Evolutionary conservation across 75 land plant species (phyloP), one percentile per base, ranked within the genome.

Genomic region (Chamaecyparis obtusa): DNA sequence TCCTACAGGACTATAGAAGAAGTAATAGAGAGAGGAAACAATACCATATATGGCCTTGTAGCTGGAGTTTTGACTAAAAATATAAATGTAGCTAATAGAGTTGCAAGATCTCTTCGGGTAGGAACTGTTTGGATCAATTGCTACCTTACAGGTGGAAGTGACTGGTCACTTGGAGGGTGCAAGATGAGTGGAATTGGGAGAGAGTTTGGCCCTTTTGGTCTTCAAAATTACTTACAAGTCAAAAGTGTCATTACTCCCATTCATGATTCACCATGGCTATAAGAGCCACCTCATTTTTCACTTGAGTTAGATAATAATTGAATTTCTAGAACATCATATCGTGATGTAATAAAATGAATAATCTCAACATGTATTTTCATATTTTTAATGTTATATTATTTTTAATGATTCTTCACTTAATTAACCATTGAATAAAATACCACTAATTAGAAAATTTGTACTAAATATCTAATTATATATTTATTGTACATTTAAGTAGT

Each of bases 141-240:
- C 17, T 95, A 94, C 86, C 87, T 91, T 80, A 91, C 92, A 0
- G 88, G 92, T 48, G 92, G 93, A 51, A 33, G 17, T 0, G 92
- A 89, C 24, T 56, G 84, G 57, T 96, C 99, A 21, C 93, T 86
- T 85, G 99, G 99, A 72, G 99, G 98, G 2, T 97, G 90, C 87
- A 97, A 96, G 86, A 93, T 91, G 92, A 97, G 99, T 84, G 99
- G 99, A 30, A 89, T 97, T 82, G 98, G 95, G 19, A 91, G 90
- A 83, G 98, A 96, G 19, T 49, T 46, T 10, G 95, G 99, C 5
- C 43, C 91, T 87, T 83, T 92, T 27, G 92, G 91, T 0, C 90
- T 97, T 41, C 19, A 92, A 16, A 90, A 92, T 86, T 96, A 96
- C 64, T 87, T 92, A 24, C 93, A 97, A 84, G 84, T 87, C 27